phyloP scores from a whole-genome alignment of 768 basidiomycete genomes.

The Lyophyllum semitale region DNA sequence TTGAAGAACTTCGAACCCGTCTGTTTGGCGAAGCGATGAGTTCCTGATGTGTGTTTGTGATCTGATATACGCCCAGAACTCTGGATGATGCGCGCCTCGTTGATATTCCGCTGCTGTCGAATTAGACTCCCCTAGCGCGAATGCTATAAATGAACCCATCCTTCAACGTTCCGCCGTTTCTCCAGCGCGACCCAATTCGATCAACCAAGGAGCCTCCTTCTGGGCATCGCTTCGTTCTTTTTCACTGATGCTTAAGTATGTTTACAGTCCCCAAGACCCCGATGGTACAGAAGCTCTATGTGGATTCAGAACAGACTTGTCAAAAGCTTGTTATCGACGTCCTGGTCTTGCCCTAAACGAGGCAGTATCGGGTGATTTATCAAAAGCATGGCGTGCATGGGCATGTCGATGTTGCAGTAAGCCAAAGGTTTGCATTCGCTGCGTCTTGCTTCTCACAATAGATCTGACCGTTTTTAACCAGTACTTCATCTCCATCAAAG shows the following conservation, averaged over 20 bases:
- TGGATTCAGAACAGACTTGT: constrained; percentile 1
- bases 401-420: constrained; percentile 19
- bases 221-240: constrained; percentile 1
- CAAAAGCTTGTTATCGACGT: constrained; percentile 8
- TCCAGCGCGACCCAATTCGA: constrained; percentile 16
- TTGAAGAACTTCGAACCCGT: constrained; percentile 39
- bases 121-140: constrained; percentile 29
- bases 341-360: constrained; percentile 12
- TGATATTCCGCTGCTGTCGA: constrained; percentile 28
- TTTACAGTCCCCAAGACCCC: not conserved
- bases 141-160: constrained; percentile 45
- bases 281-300: constrained; percentile 8
- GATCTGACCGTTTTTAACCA: constrained; percentile 17
- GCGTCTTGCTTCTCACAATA: constrained; percentile 12
- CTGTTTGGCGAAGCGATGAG: constrained; percentile 42
- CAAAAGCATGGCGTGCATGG: constrained; percentile 15
- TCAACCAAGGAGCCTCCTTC: constrained; percentile 13
- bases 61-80: constrained; percentile 52
- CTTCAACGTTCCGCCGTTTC: constrained; percentile 14
- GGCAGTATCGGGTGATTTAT: constrained; percentile 1
- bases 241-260: constrained; percentile 11
- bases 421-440: constrained; percentile 24
- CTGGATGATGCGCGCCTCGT: constrained; percentile 36
- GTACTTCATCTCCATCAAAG: constrained; percentile 19
- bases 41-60: constrained; percentile 44